phyloP scores from a whole-genome alignment of 768 basidiomycete species.

The Wakefieldia striispora region DNA sequence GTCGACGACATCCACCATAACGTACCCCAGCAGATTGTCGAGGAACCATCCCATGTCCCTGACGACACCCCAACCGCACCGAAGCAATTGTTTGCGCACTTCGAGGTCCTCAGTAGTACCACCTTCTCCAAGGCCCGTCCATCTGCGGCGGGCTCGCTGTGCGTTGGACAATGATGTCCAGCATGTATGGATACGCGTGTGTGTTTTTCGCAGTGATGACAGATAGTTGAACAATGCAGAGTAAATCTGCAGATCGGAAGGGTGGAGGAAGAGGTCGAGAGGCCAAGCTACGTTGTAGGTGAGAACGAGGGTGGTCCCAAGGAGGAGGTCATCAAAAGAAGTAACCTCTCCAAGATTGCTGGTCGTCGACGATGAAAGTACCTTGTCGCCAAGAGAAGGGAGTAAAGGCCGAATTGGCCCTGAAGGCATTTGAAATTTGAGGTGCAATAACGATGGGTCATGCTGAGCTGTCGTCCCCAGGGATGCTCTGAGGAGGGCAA shows the following conservation, averaged over 20 bases:
- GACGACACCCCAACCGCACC: constrained; percentile 85
- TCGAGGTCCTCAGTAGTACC: constrained; percentile 72
- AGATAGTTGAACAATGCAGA: constrained; percentile 78
- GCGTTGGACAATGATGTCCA: constrained; percentile 87
- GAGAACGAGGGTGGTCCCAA: constrained; percentile 75
- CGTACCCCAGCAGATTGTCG: constrained; percentile 77
- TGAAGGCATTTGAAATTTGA: constrained; percentile 75
- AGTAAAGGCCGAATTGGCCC: constrained; percentile 82
- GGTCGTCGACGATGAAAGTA: constrained; percentile 42
- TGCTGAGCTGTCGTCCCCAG: constrained; percentile 86
- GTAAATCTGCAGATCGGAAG: constrained; percentile 72
- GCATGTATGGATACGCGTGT: constrained; percentile 72
- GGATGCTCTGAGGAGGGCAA: constrained; percentile 83
- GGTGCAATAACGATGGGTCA: constrained; percentile 68
- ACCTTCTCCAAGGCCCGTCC: constrained; percentile 87
- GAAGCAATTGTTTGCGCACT: constrained; percentile 59
- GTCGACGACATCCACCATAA: constrained; percentile 89
- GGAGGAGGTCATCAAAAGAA: constrained; percentile 68
- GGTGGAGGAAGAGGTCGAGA: constrained; percentile 82
- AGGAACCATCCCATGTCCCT: constrained; percentile 91
- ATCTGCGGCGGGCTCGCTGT: constrained; percentile 78
- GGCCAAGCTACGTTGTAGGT: constrained; percentile 81
- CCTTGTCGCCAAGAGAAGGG: constrained; percentile 56
- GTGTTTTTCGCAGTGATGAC: constrained; percentile 80
- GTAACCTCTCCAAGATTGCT: constrained; percentile 40